Evolutionary conservation across 2,329 filamentous ascomycete genomes (phyloP).

Genomic region (Claviceps humidiphila): DNA sequence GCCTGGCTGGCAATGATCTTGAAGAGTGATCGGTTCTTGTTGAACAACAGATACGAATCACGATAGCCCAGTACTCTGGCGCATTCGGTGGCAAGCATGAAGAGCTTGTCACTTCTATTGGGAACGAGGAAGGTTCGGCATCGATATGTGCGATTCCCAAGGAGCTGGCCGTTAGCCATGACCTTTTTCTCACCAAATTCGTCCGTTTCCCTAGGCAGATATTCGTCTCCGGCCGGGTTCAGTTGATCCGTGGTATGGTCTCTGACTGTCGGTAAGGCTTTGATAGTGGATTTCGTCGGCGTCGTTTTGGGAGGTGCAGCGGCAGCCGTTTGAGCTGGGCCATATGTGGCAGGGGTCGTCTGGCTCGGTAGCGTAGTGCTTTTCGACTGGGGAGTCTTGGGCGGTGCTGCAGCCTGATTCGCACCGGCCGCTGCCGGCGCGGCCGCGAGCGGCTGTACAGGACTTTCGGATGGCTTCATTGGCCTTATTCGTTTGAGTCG

Average conservation of each 20-base stretch:
- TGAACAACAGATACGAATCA: slow-evolving; percentile 96
- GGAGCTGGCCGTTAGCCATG: slow-evolving; percentile 64
- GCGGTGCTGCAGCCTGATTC: slow-evolving; percentile 28
- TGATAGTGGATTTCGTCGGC: slow-evolving; percentile 71
- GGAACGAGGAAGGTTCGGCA: slow-evolving; percentile 91
- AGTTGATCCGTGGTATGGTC: slow-evolving; percentile 97
- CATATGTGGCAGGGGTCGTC: slow-evolving; percentile 23
- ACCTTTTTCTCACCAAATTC: slow-evolving; percentile 93
- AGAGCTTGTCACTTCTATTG: slow-evolving; percentile 81
- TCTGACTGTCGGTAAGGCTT: slow-evolving; percentile 86
- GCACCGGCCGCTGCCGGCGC: slow-evolving; percentile 15
- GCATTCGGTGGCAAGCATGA: slow-evolving; percentile 97
- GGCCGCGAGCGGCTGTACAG: slow-evolving; percentile 36
- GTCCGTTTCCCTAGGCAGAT: slow-evolving; percentile 84
- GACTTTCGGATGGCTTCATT: slow-evolving; percentile 49
- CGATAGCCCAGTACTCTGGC: slow-evolving; percentile 86
- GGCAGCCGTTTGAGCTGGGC: slow-evolving; percentile 26
- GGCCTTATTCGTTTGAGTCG: slow-evolving; percentile 44
- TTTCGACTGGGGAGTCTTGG: slow-evolving; percentile 42
- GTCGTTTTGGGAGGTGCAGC: slow-evolving; percentile 62
- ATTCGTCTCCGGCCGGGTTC: slow-evolving; percentile 80
- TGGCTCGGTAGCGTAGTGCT: slow-evolving; percentile 32
- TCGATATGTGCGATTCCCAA: slow-evolving; percentile 75
- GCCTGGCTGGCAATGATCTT: slow-evolving; percentile 95
- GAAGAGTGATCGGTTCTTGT: slow-evolving; percentile 91